phyloP scores from a whole-genome alignment of 257 asterid genomes.

The Ajuga chamaepitys region DNA sequence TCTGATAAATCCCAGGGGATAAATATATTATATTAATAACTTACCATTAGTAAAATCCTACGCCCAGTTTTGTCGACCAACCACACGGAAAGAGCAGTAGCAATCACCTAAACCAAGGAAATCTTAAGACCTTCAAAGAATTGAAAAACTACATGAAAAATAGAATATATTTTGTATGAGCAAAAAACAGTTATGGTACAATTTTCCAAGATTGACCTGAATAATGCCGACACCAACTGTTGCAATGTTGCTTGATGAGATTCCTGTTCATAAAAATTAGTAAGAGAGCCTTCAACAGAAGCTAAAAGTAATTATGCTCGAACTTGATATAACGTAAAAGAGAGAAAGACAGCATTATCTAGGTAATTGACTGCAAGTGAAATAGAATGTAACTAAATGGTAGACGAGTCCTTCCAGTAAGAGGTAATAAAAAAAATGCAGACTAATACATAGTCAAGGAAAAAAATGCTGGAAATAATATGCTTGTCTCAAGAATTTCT shows the following conservation, averaged over 20 bases:
- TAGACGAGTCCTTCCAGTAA: background rate
- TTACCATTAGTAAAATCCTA: conserved; percentile 69
- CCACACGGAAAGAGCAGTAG: conserved; percentile 84
- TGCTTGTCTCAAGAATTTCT: background rate
- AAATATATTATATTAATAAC: conserved; percentile 15
- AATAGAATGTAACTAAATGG: background rate
- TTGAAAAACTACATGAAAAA: background rate
- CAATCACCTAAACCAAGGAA: conserved; percentile 56
- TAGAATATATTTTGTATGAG: background rate
- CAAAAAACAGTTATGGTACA: background rate
- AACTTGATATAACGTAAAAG: background rate
- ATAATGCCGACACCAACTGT: conserved; percentile 76
- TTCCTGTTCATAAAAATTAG: conserved; percentile 46
- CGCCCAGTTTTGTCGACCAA: conserved; percentile 90
- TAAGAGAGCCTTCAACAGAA: conserved; percentile 7
- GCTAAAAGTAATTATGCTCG: background rate
- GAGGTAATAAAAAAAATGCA: background rate
- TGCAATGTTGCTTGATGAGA: conserved; percentile 71
- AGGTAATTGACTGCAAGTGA: background rate
- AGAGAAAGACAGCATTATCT: background rate
- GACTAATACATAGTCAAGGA: background rate
- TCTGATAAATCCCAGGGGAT: background rate
- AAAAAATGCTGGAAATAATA: background rate
- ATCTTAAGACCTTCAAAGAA: conserved; percentile 2
- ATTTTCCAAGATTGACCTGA: conserved; percentile 48